phyloP scores from a whole-genome alignment of 306 rosid species.

The Macrotyloma uniflorum region DNA sequence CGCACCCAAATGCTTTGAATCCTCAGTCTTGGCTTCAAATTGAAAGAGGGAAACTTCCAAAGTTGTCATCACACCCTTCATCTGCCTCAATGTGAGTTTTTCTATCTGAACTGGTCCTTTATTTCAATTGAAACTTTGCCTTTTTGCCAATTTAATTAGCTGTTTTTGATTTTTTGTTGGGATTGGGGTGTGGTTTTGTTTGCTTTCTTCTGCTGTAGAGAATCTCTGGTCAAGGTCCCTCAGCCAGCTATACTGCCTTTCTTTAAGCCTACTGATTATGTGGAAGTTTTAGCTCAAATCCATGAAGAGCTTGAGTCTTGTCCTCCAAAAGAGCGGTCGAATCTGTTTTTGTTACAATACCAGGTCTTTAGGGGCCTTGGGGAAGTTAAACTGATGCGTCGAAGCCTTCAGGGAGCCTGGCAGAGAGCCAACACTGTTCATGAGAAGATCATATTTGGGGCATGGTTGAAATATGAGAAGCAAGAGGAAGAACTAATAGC shows the following conservation, averaged over 20 bases:
- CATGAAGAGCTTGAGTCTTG: slow-evolving; percentile 94
- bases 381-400: slow-evolving; percentile 80
- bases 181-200: slow-evolving; percentile 23
- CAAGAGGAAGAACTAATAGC: slow-evolving; percentile 78
- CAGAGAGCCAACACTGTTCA: slow-evolving; percentile 71
- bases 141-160: slow-evolving; percentile 14
- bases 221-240: slow-evolving; percentile 86
- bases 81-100: slow-evolving; percentile 78
- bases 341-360: slow-evolving; percentile 72
- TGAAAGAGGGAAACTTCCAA: slow-evolving; percentile 87
- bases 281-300: slow-evolving; percentile 88
- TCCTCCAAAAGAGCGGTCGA: slow-evolving; percentile 68
- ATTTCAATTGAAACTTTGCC: neutral
- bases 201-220: slow-evolving; percentile 56
- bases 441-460: slow-evolving; percentile 86
- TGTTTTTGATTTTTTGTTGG: neutral
- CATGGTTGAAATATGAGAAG: slow-evolving; percentile 92
- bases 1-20: slow-evolving; percentile 74
- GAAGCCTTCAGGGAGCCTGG: slow-evolving; percentile 90
- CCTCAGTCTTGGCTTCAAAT: slow-evolving; percentile 91
- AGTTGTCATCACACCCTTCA: slow-evolving; percentile 63
- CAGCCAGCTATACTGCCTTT: slow-evolving; percentile 81
- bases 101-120: neutral
- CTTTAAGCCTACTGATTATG: slow-evolving; percentile 83
- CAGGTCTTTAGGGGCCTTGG: slow-evolving; percentile 95